Conservation (phyloP, 768 basidiomycete species). For the Tulasnella sp. region DNA sequence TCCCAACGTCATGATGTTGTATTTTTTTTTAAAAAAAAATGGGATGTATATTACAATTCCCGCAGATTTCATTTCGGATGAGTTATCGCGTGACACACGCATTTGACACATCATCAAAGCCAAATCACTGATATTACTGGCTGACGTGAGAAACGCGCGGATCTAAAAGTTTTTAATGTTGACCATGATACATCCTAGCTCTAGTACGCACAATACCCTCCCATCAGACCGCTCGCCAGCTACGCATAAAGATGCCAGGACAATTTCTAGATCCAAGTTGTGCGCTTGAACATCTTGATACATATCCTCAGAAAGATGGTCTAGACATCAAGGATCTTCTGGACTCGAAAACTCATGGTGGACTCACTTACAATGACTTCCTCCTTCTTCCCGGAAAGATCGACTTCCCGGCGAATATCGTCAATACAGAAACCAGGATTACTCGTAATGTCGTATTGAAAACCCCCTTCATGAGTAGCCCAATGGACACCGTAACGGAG, state of each 20-base stretch:
- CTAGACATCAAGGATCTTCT: slow-evolving; percentile 76
- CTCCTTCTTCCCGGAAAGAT: slow-evolving; percentile 90
- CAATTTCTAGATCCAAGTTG: slow-evolving; percentile 45
- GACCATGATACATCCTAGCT: too few relatives aligned
- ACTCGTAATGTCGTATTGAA: slow-evolving; percentile 86
- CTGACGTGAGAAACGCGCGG: too few relatives aligned
- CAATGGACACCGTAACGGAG: slow-evolving; percentile 99
- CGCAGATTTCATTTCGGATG: too few relatives aligned
- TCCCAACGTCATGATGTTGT: too few relatives aligned
- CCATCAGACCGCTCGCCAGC: too few relatives aligned
- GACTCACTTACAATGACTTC: slow-evolving; percentile 97
- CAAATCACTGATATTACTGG: too few relatives aligned
- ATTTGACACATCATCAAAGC: too few relatives aligned
- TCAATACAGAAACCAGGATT: slow-evolving; percentile 70
- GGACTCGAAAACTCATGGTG: slow-evolving; percentile 73
- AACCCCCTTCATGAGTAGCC: slow-evolving; percentile 93
- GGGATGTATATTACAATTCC: too few relatives aligned
- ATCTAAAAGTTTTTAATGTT: too few relatives aligned
- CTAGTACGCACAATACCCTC: too few relatives aligned
- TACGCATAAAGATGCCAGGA: neutral
- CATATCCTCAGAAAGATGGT: slow-evolving; percentile 66
- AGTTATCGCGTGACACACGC: too few relatives aligned
- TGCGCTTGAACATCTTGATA: slow-evolving; percentile 63
- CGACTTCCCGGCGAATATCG: slow-evolving; percentile 73
- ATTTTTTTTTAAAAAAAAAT: too few relatives aligned